Conservation (phyloP, 164 flowering plant genomes). For the Warburgia ugandensis region DNA sequence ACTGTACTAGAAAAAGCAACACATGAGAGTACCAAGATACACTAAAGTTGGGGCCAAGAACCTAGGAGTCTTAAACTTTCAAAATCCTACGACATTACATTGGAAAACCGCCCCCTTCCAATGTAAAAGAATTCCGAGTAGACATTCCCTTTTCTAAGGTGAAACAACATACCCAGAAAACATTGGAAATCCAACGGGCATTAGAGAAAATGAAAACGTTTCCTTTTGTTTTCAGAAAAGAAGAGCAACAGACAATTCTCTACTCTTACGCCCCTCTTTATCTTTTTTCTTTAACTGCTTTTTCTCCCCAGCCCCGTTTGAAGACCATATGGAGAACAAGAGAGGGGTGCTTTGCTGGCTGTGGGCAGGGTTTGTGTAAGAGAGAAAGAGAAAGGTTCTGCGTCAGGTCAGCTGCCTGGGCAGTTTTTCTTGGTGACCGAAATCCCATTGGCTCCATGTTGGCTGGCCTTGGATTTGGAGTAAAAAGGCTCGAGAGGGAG, state of each 20-base stretch:
- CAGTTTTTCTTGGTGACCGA: constrained; percentile 7
- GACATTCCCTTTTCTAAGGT: not conserved
- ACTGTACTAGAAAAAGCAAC: too few species aligned
- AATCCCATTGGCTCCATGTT: constrained; percentile 20
- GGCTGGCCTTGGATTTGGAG: constrained; percentile 43
- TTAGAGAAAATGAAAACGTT: not conserved
- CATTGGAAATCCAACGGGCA: not conserved
- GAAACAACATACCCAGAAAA: not conserved
- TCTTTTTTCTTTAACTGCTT: constrained; percentile 12
- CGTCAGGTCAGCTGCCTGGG: too few species aligned
- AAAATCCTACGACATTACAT: constrained; percentile 2
- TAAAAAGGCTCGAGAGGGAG: constrained; percentile 16
- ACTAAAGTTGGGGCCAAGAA: constrained; percentile 7
- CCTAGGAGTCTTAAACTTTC: constrained; percentile 11
- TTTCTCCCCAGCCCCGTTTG: constrained; percentile 5
- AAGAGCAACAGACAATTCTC: too few species aligned
- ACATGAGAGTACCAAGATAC: too few species aligned
- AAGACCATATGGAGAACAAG: too few species aligned
- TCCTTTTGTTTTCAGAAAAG: not conserved
- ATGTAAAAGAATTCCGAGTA: not conserved
- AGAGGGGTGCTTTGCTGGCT: constrained; percentile 24
- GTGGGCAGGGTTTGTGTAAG: constrained; percentile 8
- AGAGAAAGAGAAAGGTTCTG: not conserved
- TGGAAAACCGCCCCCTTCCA: constrained; percentile 9
- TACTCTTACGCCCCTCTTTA: constrained; percentile 6